Evolutionary conservation across 83 land plant genomes (phyloP), one percentile per base, ranked within the genome.

Genomic region (Picea abies): DNA sequence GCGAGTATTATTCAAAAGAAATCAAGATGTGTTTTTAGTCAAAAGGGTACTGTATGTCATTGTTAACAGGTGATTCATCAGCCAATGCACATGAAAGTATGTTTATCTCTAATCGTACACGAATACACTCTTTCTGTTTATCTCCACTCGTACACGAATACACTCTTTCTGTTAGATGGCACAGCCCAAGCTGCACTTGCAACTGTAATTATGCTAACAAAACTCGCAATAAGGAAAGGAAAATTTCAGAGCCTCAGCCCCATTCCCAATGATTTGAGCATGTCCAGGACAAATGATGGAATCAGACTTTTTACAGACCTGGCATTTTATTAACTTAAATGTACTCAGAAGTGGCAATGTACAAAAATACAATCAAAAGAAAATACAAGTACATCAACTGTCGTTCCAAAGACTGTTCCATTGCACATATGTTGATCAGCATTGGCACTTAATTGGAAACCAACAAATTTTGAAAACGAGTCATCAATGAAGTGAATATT

Each of bases 261-360:
- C 22, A 72, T 8, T 44, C 25, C 20, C 52, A n/a, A 44, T 72
- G 49, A 72, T 2, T 49, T 10, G 76, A n/a, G 9, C 52, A 7
- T 39, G n/a, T 7, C 56, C 10, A 72, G 49, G 22, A 19, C 2
- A 72, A 72, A 72, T 19, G 23, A 10, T 39, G 76, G 49, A 15
- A 72, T 72, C 56, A 44, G 25, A 72, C n/a, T 8, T 7, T 44
- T 72, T 37, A 47, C 76, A 72, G 56, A 41, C 76, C 76, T 41
- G 52, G 19, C 22, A 44, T 72, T 72, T 72, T 72, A 72, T 72
- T 72, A 6, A 20, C 76, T 72, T 72, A 44, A 72, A 72, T 39
- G 37, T 72, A 41, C 56, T 72, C 10, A 49, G 15, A 72, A 22
- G 52, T 20, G 41, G 56, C 56, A 44, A 39, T 72, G 25, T 72